These are phyloP conservation scores for Entamoeba invadens DNA, from an alignment of 208 protist genomes.

Conservation along the genomic window DNA sequence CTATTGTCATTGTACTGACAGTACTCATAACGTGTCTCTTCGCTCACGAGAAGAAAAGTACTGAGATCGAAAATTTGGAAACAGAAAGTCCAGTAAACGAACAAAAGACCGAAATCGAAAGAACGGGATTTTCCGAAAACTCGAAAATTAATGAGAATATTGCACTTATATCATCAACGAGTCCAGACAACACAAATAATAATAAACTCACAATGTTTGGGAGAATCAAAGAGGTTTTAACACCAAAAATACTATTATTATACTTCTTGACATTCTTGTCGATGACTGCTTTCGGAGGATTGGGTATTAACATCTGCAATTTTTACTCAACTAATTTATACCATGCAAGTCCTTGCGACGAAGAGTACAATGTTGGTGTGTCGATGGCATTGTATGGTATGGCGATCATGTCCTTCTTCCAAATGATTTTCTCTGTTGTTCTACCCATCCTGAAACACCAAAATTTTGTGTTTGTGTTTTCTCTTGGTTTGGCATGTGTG, in stretches of 20 bases:
- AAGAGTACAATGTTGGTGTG: not conserved
- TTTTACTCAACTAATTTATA: not conserved
- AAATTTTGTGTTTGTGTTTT: not conserved
- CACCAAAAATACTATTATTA: not conserved
- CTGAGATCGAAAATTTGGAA: not conserved
- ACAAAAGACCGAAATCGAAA: not conserved
- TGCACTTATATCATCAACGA: no score
- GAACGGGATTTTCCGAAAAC: not conserved
- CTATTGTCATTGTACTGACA: not conserved
- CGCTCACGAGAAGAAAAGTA: not conserved
- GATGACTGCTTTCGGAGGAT: not conserved
- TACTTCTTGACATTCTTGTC: not conserved
- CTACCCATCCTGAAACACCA: not conserved
- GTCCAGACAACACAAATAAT: no score
- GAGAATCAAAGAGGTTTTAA: not conserved
- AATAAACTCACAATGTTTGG: no score
- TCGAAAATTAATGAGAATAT: no score
- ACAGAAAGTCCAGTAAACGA: no score
- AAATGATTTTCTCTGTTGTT: not conserved
- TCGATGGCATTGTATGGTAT: not conserved
- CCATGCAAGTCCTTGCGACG: not conserved
- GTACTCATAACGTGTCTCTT: not conserved
- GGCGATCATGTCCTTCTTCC: not conserved
- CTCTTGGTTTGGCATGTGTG: not conserved
- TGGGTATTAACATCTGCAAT: not conserved